Percentiles rank a stretch among this genome's conserved stretches.
Evolutionary conservation across 306 rosid species (phyloP).

Genomic region (Corylus heterophylla): DNA sequence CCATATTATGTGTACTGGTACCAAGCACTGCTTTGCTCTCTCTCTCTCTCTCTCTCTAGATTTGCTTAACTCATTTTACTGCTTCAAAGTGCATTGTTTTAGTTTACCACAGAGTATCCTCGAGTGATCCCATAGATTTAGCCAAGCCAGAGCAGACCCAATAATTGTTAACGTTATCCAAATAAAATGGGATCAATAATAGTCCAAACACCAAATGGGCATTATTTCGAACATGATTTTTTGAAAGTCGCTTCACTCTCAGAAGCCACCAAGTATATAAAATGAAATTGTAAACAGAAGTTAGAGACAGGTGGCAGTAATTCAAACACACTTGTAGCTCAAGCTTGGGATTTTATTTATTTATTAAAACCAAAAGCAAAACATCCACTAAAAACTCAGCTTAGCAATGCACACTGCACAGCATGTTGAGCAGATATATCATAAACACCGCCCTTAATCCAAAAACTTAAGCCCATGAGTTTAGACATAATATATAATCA

Average conservation of each 20-base stretch:
- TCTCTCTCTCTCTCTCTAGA: not conserved
- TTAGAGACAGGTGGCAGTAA: not conserved
- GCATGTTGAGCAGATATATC: no score
- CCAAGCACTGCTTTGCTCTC: not conserved
- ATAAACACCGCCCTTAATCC: no score
- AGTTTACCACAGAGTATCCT: not conserved
- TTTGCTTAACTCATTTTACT: not conserved
- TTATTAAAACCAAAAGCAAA: not conserved
- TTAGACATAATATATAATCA: not conserved
- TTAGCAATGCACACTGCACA: not conserved
- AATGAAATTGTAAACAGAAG: not conserved
- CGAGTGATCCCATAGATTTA: not conserved
- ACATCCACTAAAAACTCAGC: not conserved
- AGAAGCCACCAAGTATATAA: not conserved
- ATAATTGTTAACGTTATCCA: no score
- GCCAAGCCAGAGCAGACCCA: not conserved
- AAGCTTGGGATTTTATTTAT: not conserved
- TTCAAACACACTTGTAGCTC: not conserved
- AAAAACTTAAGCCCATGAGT: no score
- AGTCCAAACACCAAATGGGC: not conserved
- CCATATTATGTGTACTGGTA: not conserved
- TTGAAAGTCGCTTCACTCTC: not conserved
- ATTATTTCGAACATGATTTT: slow-evolving; percentile 1
- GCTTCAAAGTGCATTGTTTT: not conserved
- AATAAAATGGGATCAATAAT: not conserved